These are phyloP conservation scores for Silybum marianum DNA, from an alignment of 129 eudicot species.

Conservation along the genomic window DNA sequence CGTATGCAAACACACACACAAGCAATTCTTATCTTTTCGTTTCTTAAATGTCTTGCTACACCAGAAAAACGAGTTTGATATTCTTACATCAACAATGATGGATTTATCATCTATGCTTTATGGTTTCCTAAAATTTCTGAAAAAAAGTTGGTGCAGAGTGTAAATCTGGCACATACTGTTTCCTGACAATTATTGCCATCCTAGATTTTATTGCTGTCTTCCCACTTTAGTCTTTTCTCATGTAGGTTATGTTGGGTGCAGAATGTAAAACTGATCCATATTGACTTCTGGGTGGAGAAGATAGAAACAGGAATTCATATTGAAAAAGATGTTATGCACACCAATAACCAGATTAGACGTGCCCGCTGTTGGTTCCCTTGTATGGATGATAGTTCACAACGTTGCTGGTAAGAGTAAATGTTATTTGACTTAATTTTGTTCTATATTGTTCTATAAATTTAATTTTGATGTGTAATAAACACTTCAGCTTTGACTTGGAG, in stretches of 20 bases:
- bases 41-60: constrained; percentile 15
- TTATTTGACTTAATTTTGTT: constrained; percentile 23
- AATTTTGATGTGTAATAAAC: constrained; percentile 17
- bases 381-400: constrained; percentile 81
- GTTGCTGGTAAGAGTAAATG: constrained; percentile 64
- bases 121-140: not conserved
- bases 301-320: constrained; percentile 91
- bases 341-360: constrained; percentile 92
- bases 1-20: not conserved
- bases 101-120: not conserved
- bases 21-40: not conserved
- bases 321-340: constrained; percentile 60
- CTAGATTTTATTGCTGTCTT: constrained; percentile 17
- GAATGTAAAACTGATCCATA: constrained; percentile 75
- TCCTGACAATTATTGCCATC: not conserved
- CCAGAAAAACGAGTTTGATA: not conserved
- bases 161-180: not conserved
- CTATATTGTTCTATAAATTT: not conserved
- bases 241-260: constrained; percentile 90
- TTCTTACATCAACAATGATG: not conserved
- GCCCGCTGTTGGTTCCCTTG: constrained; percentile 99
- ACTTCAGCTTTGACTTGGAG: constrained; percentile 81
- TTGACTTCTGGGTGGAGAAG: constrained; percentile 97
- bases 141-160: not conserved
- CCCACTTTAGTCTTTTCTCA: constrained; percentile 43